Conservation (phyloP, 257 asterid genomes). For the Pogostemon cablin region DNA sequence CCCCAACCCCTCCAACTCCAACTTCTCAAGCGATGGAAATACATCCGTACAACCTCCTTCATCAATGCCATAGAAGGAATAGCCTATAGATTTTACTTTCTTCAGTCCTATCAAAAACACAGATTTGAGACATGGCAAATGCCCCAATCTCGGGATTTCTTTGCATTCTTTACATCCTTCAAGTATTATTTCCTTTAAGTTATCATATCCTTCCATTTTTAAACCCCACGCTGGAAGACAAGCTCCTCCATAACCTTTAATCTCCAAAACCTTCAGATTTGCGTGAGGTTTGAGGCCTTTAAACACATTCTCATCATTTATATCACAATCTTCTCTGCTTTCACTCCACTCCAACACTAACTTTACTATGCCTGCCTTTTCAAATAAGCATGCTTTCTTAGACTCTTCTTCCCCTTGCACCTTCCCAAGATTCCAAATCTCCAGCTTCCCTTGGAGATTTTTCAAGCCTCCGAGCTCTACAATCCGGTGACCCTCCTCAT, state of each 20-base stretch:
- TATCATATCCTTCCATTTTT: background rate
- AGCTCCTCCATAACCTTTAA: background rate
- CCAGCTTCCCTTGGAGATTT: no score
- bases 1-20: background rate
- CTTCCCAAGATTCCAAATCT: no score
- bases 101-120: background rate
- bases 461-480: background rate
- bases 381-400: no score
- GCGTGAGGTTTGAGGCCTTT: constrained; percentile 13
- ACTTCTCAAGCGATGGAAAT: background rate
- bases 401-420: no score
- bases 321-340: no score
- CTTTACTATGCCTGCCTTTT: no score
- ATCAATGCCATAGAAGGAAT: background rate
- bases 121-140: constrained; percentile 5
- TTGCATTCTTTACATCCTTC: background rate
- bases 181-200: background rate
- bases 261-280: background rate
- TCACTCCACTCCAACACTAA: no score
- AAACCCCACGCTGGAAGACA: no score
- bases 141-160: constrained; percentile 3
- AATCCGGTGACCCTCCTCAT: background rate
- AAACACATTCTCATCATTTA: constrained; percentile 6
- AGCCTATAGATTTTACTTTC: background rate
- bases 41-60: no score